Evolutionary conservation across 257 asterid genomes (phyloP).

Genomic region (Nicotiana otophora): DNA sequence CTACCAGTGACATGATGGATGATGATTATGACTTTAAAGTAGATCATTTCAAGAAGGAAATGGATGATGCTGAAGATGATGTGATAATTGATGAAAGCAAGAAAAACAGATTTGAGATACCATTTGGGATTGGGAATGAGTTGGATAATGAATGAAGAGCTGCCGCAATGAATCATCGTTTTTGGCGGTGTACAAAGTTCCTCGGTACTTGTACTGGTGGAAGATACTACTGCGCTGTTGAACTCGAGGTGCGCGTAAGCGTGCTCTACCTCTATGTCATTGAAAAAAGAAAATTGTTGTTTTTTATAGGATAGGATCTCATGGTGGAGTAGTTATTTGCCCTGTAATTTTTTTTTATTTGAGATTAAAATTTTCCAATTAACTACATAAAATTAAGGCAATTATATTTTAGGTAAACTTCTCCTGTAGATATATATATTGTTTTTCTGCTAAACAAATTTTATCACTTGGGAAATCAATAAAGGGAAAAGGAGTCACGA

Average conservation of each 20-base stretch:
- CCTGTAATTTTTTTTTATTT: neutral
- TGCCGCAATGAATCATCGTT: neutral
- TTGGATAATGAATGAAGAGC: conserved; percentile 35
- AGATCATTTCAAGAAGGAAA: conserved; percentile 42
- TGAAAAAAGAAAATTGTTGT: neutral
- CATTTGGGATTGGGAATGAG: conserved; percentile 58
- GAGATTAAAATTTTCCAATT: neutral
- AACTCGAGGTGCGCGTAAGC: neutral
- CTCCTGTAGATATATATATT: neutral
- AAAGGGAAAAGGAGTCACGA: too few relatives aligned
- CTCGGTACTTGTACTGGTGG: neutral
- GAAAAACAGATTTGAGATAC: conserved; percentile 60
- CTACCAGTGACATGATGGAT: conserved; percentile 37
- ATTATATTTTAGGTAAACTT: neutral
- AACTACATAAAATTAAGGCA: neutral
- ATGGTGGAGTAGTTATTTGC: neutral
- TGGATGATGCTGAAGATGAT: conserved; percentile 40
- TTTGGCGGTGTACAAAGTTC: neutral
- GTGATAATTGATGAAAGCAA: neutral
- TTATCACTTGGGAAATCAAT: too few relatives aligned
- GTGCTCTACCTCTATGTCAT: neutral
- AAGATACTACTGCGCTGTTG: neutral
- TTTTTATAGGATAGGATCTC: neutral
- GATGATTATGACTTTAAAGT: conserved; percentile 73
- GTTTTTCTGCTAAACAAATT: too few relatives aligned